phyloP scores from a whole-genome alignment of 2,329 filamentous ascomycete species.

The Cordyceps farinosa region DNA sequence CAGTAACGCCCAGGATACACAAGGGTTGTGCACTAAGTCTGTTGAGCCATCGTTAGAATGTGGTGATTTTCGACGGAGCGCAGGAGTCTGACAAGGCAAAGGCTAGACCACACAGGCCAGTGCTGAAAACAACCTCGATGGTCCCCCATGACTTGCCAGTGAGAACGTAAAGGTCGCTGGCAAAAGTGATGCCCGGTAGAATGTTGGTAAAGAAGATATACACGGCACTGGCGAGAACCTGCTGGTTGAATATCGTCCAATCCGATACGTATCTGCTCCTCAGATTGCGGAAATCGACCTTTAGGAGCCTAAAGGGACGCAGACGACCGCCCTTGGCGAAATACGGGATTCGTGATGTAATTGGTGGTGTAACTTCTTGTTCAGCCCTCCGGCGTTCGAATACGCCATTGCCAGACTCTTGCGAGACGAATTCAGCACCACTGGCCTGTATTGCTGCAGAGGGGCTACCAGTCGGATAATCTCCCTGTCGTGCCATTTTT shows the following conservation, averaged over 20 bases:
- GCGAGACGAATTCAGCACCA: neutral
- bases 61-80: neutral
- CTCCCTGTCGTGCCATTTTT: neutral
- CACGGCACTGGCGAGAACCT: constrained; percentile 59
- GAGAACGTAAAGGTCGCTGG: constrained; percentile 59
- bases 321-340: constrained; percentile 41
- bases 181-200: constrained; percentile 64
- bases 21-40: constrained; percentile 58
- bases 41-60: neutral
- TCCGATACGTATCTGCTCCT: constrained; percentile 48
- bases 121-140: constrained; percentile 65
- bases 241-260: constrained; percentile 59
- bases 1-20: constrained; percentile 63
- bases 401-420: neutral
- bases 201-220: constrained; percentile 67
- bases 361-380: neutral
- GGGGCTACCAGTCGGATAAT: neutral
- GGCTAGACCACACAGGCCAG: constrained; percentile 59
- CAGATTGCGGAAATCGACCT: constrained; percentile 46
- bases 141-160: constrained; percentile 63
- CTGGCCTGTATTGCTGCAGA: neutral
- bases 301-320: constrained; percentile 50
- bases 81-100: constrained; percentile 51
- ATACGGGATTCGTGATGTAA: constrained; percentile 19
- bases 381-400: neutral